phyloP scores from a whole-genome alignment of 768 basidiomycete genomes.

The Naganishia vishniacii region DNA sequence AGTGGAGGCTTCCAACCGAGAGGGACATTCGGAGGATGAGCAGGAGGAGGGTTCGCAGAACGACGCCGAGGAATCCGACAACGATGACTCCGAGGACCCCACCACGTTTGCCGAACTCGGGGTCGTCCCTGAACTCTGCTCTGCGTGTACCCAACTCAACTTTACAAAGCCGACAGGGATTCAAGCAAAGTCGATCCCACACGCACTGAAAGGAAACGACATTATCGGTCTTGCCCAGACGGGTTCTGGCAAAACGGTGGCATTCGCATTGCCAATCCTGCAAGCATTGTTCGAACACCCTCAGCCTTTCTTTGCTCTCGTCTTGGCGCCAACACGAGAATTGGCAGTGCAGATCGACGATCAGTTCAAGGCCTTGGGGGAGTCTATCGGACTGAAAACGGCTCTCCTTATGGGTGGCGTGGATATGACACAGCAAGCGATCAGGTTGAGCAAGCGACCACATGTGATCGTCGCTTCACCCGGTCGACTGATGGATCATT shows the following conservation, averaged over 20 bases:
- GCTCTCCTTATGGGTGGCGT: conserved; percentile 91
- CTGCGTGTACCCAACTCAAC: conserved; percentile 72
- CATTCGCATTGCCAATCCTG: conserved; percentile 90
- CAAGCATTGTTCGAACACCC: conserved; percentile 92
- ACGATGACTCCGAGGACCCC: background rate
- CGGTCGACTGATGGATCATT: conserved; percentile 82
- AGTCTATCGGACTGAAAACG: conserved; percentile 85
- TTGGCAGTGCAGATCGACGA: conserved; percentile 97
- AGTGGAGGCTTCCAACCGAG: too few relatives aligned
- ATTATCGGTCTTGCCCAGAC: conserved; percentile 98
- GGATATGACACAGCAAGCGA: conserved; percentile 81
- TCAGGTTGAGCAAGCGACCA: conserved; percentile 86
- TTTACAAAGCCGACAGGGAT: conserved; percentile 87
- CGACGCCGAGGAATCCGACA: background rate
- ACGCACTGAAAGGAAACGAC: conserved; percentile 83
- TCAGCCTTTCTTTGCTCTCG: conserved; percentile 82
- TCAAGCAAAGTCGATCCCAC: conserved; percentile 75
- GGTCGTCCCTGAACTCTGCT: conserved; percentile 79
- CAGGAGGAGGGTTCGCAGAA: background rate
- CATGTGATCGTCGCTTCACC: conserved; percentile 95
- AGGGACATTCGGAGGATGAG: background rate
- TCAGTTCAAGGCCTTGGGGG: conserved; percentile 85
- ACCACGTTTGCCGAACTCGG: conserved; percentile 74
- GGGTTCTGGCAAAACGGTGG: conserved; percentile 95
- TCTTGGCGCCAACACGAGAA: conserved; percentile 93